A percentile compares a stretch with the other conserved stretches of the same genome.
Evolutionary conservation across 352 stramenopile species (phyloP).

Genomic region (Thraustotheca clavata): DNA sequence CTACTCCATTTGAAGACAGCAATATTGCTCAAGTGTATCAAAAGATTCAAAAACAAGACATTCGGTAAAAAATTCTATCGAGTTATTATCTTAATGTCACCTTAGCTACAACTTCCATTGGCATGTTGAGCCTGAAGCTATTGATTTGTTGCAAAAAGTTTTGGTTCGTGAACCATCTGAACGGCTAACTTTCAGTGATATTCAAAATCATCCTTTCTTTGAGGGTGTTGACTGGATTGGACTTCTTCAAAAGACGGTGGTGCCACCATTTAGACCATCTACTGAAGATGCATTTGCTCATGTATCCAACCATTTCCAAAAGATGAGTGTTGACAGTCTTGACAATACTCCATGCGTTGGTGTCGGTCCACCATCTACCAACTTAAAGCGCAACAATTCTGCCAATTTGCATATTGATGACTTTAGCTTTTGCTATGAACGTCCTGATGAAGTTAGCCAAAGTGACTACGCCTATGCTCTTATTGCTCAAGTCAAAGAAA

Average conservation of each 20-base stretch:
- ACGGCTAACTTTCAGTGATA: slow-evolving; percentile 46
- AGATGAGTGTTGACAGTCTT: slow-evolving; percentile 80
- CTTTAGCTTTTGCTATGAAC: slow-evolving; percentile 84
- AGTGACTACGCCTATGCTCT: slow-evolving; percentile 13
- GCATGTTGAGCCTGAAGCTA: slow-evolving; percentile 50
- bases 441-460: slow-evolving; percentile 32
- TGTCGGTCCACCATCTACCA: slow-evolving; percentile 35
- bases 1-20: slow-evolving; percentile 80
- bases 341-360: slow-evolving; percentile 48
- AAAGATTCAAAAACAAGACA: slow-evolving; percentile 80
- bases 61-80: slow-evolving; percentile 36
- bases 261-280: slow-evolving; percentile 69
- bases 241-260: slow-evolving; percentile 71
- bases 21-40: slow-evolving; percentile 86
- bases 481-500: slow-evolving; percentile 21
- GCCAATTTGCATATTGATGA: slow-evolving; percentile 80
- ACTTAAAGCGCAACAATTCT: slow-evolving; percentile 23
- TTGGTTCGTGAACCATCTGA: slow-evolving; percentile 64
- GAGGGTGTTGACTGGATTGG: slow-evolving; percentile 52
- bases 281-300: slow-evolving; percentile 80
- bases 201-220: slow-evolving; percentile 69
- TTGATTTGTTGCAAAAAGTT: slow-evolving; percentile 69
- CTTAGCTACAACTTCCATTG: slow-evolving; percentile 41
- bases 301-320: slow-evolving; percentile 81
- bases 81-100: not conserved